Base-by-base conservation (phyloP, 2,329 filamentous ascomycete genomes). In the Pseudofabraea citricarpa region DNA sequence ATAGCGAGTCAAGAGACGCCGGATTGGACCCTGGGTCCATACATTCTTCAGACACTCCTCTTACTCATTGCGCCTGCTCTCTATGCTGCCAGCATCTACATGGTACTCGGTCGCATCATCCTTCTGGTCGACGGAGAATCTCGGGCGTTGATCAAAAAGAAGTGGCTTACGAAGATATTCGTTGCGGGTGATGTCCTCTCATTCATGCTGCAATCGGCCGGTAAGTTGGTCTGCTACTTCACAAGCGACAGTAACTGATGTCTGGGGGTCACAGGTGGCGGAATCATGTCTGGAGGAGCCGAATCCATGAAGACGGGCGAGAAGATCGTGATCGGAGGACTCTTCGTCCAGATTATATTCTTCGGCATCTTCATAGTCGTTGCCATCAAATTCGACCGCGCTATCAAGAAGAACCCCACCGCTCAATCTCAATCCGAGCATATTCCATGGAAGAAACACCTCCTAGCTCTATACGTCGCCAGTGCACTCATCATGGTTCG, bases 281-380 rank as follows among this genome's bases (percentile, higher is more conserved):
- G 48, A 16, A 42, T 58, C 12, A 38, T 51, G n/a, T n/a, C n/a
- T n/a, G n/a, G n/a, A n/a, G n/a, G n/a, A n/a, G n/a, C n/a, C n/a
- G n/a, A n/a, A n/a, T n/a, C n/a, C n/a, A n/a, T n/a, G n/a, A n/a
- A n/a, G n/a, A n/a, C n/a, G 1, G 70, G 68, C 9, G 56, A 68
- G 38, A 60, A 64, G 4, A 59, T 76, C 35, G 67, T 77, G 12
- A 59, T 74, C 16, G 64, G 52, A 4, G 73, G 73, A 7, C 57
- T 77, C 2, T 55, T 68, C 15, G 50, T 75, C 10, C 73, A 77
- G 48, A 62, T 77, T 6, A 21, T 70, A 4, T 67, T 72, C 44
- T 77, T 76, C 47, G 59, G 62, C 19, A 61, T 73, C 40, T 76
- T 77, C 49, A 55, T 75, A n/a, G 4, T 50, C 20, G 35, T 39